phyloP scores from a whole-genome alignment of 2,329 filamentous ascomycete species.

The Diaporthe destruens region DNA sequence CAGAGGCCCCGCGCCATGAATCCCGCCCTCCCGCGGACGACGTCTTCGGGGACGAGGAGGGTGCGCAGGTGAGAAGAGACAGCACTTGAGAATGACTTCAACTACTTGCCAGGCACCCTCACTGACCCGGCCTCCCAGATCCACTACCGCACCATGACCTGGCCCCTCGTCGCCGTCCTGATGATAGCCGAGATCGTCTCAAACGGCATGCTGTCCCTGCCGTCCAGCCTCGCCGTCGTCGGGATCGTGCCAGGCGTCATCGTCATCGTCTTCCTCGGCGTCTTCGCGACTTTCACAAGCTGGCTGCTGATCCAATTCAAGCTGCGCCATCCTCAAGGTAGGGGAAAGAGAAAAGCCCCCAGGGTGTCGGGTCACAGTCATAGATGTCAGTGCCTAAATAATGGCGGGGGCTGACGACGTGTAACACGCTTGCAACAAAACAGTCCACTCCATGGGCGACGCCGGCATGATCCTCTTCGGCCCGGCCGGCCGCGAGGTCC shows the following conservation, averaged over 20 bases:
- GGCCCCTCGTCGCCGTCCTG: slow-evolving; percentile 63
- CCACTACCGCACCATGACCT: slow-evolving; percentile 66
- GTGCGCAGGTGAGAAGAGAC: slow-evolving; percentile 26
- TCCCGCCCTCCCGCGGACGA: slow-evolving; percentile 14
- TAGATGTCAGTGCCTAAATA: background rate
- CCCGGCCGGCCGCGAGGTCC: slow-evolving; percentile 61
- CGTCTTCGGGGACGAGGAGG: slow-evolving; percentile 37
- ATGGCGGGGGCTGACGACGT: slow-evolving; percentile 37
- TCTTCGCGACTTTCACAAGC: slow-evolving; percentile 64
- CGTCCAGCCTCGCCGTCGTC: slow-evolving; percentile 63
- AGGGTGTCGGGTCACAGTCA: no score
- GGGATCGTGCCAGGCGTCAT: slow-evolving; percentile 65
- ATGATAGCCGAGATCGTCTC: slow-evolving; percentile 70
- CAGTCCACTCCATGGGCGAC: slow-evolving; percentile 70
- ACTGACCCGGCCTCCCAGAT: slow-evolving; percentile 49
- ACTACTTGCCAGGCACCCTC: background rate
- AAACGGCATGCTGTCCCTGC: slow-evolving; percentile 66
- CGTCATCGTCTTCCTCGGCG: slow-evolving; percentile 62
- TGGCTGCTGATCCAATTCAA: slow-evolving; percentile 66
- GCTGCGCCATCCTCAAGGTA: slow-evolving; percentile 62
- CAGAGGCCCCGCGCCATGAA: background rate
- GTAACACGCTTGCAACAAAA: slow-evolving; percentile 29
- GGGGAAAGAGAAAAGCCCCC: slow-evolving; percentile 35
- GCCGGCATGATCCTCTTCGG: slow-evolving; percentile 67
- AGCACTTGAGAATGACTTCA: background rate